Evolutionary conservation across 805 yeast species (phyloP).

Genomic region (Brettanomyces nanus): DNA sequence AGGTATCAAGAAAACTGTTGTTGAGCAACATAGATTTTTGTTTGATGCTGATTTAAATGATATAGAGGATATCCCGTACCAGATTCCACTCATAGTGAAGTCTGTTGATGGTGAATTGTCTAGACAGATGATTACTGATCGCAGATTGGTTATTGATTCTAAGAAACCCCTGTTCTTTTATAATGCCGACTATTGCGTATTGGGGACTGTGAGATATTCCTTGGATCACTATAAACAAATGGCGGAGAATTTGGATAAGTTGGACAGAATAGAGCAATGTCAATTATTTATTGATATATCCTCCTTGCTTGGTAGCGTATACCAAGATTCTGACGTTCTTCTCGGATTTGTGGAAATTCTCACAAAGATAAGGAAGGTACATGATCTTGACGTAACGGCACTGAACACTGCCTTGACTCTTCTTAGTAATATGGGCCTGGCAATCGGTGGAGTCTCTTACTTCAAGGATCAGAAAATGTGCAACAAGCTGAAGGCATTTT

Average conservation of each 20-base stretch:
- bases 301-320: conserved; percentile 27
- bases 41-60: conserved; percentile 15
- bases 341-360: conserved; percentile 27
- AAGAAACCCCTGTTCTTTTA: conserved; percentile 28
- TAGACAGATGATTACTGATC: conserved; percentile 36
- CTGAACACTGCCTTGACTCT: conserved; percentile 29
- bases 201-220: conserved; percentile 42
- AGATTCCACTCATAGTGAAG: conserved; percentile 48
- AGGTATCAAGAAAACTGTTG: conserved; percentile 27
- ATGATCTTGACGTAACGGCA: conserved; percentile 25
- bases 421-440: conserved; percentile 25
- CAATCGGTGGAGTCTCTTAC: conserved; percentile 17
- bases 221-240: conserved; percentile 18
- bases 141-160: conserved; percentile 21
- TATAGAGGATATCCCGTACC: conserved; percentile 51
- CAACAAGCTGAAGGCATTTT: conserved; percentile 8
- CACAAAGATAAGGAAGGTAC: conserved; percentile 19
- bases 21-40: conserved; percentile 35
- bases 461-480: conserved; percentile 11
- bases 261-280: conserved; percentile 27
- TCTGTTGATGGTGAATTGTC: conserved; percentile 27
- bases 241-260: conserved; percentile 15
- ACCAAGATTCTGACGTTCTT: conserved; percentile 25
- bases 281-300: conserved; percentile 34
- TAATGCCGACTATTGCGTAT: conserved; percentile 38